Evolutionary conservation across 306 rosid species (phyloP).

Genomic region (Delonix regia): DNA sequence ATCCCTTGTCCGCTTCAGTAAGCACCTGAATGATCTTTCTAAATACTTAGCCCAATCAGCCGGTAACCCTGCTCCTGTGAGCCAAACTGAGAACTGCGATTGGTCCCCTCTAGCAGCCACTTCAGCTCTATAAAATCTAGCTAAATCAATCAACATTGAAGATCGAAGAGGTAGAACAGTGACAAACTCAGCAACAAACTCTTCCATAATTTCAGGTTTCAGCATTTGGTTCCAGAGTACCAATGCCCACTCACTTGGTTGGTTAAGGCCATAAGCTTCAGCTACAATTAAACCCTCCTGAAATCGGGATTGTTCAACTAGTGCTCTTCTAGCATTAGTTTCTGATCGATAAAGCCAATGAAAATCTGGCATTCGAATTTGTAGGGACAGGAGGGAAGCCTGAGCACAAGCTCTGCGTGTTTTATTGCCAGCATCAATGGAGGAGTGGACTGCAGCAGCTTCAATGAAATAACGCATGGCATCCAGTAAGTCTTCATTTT

Average conservation of each 20-base stretch:
- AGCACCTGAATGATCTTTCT: constrained; percentile 90
- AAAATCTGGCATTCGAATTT: constrained; percentile 94
- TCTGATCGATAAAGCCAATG: constrained; percentile 81
- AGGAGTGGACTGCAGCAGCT: constrained; percentile 96
- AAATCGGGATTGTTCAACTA: constrained; percentile 94
- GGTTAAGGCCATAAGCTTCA: constrained; percentile 96
- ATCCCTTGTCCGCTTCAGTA: constrained; percentile 88
- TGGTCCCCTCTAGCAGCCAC: constrained; percentile 96
- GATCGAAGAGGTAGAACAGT: constrained; percentile 90
- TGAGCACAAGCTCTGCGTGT: constrained; percentile 88
- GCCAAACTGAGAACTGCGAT: constrained; percentile 97
- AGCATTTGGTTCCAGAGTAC: constrained; percentile 99
- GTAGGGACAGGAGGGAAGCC: constrained; percentile 93
- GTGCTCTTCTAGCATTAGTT: constrained; percentile 85
- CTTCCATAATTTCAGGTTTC: constrained; percentile 92
- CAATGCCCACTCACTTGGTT: constrained; percentile 95
- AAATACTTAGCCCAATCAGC: constrained; percentile 96
- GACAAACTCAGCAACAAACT: constrained; percentile 92
- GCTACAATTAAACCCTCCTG: constrained; percentile 96
- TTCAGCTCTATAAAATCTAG: constrained; percentile 87
- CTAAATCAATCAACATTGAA: constrained; percentile 80
- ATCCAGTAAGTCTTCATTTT: constrained; percentile 87
- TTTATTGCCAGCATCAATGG: constrained; percentile 97
- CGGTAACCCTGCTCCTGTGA: constrained; percentile 95
- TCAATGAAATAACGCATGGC: constrained; percentile 93